These are phyloP conservation scores for Sphaerulina musiva DNA, from an alignment of 2,329 filamentous ascomycete species.

Conservation along the genomic window DNA sequence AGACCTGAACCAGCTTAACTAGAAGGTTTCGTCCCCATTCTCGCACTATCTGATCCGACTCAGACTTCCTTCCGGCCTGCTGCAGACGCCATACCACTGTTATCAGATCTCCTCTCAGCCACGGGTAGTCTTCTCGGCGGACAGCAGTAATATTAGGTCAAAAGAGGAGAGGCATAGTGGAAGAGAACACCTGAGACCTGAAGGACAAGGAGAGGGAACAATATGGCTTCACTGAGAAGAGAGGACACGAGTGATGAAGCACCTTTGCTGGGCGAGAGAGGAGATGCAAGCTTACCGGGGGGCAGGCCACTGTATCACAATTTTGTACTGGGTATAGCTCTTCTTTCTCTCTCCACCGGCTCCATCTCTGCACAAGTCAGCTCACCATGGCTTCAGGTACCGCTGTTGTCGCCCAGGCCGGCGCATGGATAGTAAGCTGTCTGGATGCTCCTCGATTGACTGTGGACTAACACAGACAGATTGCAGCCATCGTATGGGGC, in stretches of 20 bases:
- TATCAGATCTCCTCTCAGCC: constrained; percentile 4
- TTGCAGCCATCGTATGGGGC: constrained; percentile 71
- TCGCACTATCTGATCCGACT: constrained; percentile 5
- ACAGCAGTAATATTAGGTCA: not conserved
- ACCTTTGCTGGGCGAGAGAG: constrained; percentile 63
- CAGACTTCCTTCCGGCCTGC: not conserved
- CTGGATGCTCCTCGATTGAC: not conserved
- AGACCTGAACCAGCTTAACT: not conserved
- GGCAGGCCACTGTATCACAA: constrained; percentile 61
- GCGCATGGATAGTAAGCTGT: constrained; percentile 57
- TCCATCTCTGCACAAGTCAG: not conserved
- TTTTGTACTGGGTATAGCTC: constrained; percentile 60
- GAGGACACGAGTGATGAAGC: constrained; percentile 52
- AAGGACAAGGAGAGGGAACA: not conserved
- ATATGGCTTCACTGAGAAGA: constrained; percentile 1
- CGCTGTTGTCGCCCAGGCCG: constrained; percentile 71
- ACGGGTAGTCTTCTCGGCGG: not conserved
- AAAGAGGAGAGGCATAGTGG: not conserved
- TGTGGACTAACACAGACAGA: constrained; percentile 34
- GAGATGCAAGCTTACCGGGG: constrained; percentile 65
- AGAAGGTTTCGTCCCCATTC: not conserved
- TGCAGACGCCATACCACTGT: not conserved
- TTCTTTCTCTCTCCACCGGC: not conserved
- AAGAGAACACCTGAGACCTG: not conserved
- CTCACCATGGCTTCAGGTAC: constrained; percentile 54